phyloP scores from a whole-genome alignment of 2,329 filamentous ascomycete species.

The Tolypocladium endophyticum region DNA sequence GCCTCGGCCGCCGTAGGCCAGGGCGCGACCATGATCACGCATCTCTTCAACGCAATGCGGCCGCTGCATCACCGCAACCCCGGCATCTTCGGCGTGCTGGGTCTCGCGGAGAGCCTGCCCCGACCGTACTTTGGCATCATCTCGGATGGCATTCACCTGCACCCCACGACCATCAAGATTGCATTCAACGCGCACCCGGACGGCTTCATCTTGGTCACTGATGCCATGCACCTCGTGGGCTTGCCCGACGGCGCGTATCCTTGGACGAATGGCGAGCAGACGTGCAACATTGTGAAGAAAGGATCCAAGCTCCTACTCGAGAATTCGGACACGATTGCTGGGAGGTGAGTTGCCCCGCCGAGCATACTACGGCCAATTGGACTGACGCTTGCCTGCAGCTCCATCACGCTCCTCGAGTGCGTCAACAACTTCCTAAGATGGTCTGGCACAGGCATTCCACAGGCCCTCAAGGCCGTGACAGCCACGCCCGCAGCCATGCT shows the following conservation, averaged over 20 bases:
- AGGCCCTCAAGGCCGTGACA: constrained; percentile 64
- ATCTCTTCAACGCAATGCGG: constrained; percentile 90
- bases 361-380: background rate
- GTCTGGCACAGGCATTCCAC: constrained; percentile 57
- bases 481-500: constrained; percentile 69
- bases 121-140: constrained; percentile 84
- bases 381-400: constrained; percentile 28
- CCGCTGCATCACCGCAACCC: constrained; percentile 86
- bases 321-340: constrained; percentile 69
- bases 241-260: constrained; percentile 75
- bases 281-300: constrained; percentile 54
- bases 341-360: constrained; percentile 41
- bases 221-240: constrained; percentile 82
- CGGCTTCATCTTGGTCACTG: constrained; percentile 81
- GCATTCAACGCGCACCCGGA: constrained; percentile 78
- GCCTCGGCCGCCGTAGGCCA: constrained; percentile 59
- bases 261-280: constrained; percentile 65
- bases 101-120: constrained; percentile 45
- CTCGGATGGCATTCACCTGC: constrained; percentile 80
- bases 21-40: constrained; percentile 82
- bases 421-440: constrained; percentile 72
- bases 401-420: constrained; percentile 68
- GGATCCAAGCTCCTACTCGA: constrained; percentile 66
- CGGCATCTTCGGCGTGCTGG: constrained; percentile 78
- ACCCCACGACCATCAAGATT: constrained; percentile 80